A percentile compares a stretch with the other conserved stretches of the same genome.
These are phyloP conservation scores for Mortierella sp. DNA, from an alignment of 371 early-diverging fungal species.

Conservation along the genomic window DNA sequence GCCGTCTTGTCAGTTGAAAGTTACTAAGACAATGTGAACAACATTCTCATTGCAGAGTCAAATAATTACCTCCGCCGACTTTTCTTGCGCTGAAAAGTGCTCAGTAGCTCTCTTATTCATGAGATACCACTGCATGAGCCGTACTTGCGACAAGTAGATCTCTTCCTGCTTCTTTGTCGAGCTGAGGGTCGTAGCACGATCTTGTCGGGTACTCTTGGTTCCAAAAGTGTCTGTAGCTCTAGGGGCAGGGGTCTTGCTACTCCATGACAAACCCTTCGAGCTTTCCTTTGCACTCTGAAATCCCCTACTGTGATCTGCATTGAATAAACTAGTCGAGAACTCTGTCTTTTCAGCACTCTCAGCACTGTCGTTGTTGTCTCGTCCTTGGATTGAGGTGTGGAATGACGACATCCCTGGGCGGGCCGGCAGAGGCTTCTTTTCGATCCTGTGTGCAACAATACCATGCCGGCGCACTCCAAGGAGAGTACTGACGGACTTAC, in stretches of 20 bases:
- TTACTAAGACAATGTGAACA: not conserved
- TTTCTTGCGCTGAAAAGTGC: slow-evolving; percentile 29
- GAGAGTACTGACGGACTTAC: not conserved
- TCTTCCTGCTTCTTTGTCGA: slow-evolving; percentile 39
- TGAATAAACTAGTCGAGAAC: not conserved
- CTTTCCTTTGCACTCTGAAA: not conserved
- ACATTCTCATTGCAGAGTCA: not conserved
- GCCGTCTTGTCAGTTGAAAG: not conserved
- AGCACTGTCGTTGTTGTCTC: not conserved
- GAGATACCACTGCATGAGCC: slow-evolving; percentile 44
- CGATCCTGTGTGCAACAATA: slow-evolving; percentile 15
- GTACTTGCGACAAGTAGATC: slow-evolving; percentile 41
- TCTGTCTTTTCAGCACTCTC: not conserved
- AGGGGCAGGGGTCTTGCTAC: not conserved
- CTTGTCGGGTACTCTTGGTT: slow-evolving; percentile 20
- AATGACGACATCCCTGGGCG: not conserved
- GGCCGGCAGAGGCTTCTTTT: slow-evolving; percentile 10
- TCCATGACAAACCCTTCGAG: not conserved
- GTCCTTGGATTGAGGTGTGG: not conserved
- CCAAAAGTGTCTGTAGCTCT: not conserved
- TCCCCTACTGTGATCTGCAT: not conserved
- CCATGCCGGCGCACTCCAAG: slow-evolving; percentile 34
- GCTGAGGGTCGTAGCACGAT: not conserved
- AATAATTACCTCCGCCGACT: slow-evolving; percentile 31
- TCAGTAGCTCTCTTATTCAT: slow-evolving; percentile 16